Conservation (phyloP, 306 rosid species). For the Erythrophleum fordii region DNA sequence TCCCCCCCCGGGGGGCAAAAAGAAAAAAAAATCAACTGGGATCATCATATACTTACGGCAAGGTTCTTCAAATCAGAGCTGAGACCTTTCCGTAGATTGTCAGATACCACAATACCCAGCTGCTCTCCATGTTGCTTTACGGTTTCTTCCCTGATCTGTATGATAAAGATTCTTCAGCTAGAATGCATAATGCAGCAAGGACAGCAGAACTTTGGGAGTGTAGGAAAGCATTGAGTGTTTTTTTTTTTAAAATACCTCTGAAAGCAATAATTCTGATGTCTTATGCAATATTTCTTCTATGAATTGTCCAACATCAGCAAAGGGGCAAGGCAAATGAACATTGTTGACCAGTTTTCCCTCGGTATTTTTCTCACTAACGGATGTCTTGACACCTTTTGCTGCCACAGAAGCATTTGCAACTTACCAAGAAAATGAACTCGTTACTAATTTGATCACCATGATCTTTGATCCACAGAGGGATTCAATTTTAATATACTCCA, state of each 20-base stretch:
- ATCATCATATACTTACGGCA: slow-evolving; percentile 64
- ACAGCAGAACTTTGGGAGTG: slow-evolving; percentile 1
- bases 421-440: neutral
- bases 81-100: slow-evolving; percentile 59
- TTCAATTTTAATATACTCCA: slow-evolving; percentile 2
- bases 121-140: slow-evolving; percentile 65
- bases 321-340: slow-evolving; percentile 42
- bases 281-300: slow-evolving; percentile 77
- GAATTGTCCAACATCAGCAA: slow-evolving; percentile 69
- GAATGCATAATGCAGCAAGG: neutral
- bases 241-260: slow-evolving; percentile 59
- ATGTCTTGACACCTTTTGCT: slow-evolving; percentile 56
- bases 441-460: neutral
- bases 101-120: slow-evolving; percentile 64
- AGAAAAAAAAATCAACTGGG: neutral
- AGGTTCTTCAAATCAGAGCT: slow-evolving; percentile 74
- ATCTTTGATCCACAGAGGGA: slow-evolving; percentile 11
- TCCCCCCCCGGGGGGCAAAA: no score
- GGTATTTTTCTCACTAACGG: slow-evolving; percentile 44
- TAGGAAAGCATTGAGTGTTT: slow-evolving; percentile 10
- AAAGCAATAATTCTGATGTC: slow-evolving; percentile 68
- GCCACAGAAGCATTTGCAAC: slow-evolving; percentile 40
- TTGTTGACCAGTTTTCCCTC: slow-evolving; percentile 56
- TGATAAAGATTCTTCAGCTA: slow-evolving; percentile 32
- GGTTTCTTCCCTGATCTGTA: slow-evolving; percentile 73